Evolutionary conservation across 73 alveolate genomes (phyloP), one percentile per base, ranked within the genome.

Genomic region (Paramecium primaurelia): DNA sequence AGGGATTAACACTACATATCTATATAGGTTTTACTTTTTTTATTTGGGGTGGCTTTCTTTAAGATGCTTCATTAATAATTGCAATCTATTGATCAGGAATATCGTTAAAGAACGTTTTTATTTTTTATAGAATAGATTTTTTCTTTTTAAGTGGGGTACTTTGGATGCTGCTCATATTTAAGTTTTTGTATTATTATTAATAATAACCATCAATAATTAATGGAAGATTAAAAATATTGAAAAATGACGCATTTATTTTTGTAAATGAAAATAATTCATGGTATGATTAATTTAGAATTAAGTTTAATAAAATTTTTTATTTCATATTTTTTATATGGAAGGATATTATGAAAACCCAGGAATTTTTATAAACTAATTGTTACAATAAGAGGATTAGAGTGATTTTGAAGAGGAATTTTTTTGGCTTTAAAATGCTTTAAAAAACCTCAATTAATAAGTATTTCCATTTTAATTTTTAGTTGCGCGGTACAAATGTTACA

Each of bases 331-430:
- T 49, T 49, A 30, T 0, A 77, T 77, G 89, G 71, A 77, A 44
- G 89, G 28, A 18, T 77, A n/a, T 77, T 77, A 77, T 77, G 71
- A 77, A 18, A 77, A 77, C 5, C 71, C 89, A 6, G 89, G 89
- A 2, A 40, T 36, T 14, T 44, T 80, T 22, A 8, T 80, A 32
- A 80, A 45, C 45, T 4, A 80, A 38, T 38, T 73, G 54, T 1
- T 45, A 22, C 20, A 26, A 36, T n/a, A 45, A 5, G 77, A 16
- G 4, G 47, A 45, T 10, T 30, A 80, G 26, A 8, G 16, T 40
- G 26, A 42, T 22, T 80, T 40, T 18, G n/a, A 77, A 12, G 64
- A 77, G 10, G 89, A 77, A 42, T 77, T 38, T 77, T 2, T 1
- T 12, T 77, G 64, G 64, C 36, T 77, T n/a, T 34, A 71, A 71